These are phyloP conservation scores for Ogataea nitratoaversa DNA, from an alignment of 805 yeast species.

Conservation along the genomic window DNA sequence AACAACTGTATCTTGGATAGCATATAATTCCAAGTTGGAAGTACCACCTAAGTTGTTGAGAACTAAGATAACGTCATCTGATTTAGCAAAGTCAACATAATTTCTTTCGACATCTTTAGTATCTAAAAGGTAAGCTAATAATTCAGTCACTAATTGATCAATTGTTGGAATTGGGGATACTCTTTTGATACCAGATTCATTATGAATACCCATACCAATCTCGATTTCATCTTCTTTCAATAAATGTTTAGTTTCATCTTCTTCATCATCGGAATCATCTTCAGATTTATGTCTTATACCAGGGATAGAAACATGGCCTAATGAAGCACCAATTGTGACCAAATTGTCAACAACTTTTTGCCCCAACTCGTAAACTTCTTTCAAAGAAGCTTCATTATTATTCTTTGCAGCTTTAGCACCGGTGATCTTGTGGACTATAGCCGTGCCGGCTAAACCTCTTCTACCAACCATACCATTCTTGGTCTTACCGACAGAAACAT, in stretches of 20 bases:
- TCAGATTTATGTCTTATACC: slow-evolving; percentile 54
- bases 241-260: slow-evolving; percentile 35
- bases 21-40: slow-evolving; percentile 71
- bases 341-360: slow-evolving; percentile 54
- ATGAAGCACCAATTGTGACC: slow-evolving; percentile 85
- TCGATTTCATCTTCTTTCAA: slow-evolving; percentile 68
- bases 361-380: slow-evolving; percentile 56
- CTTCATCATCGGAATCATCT: slow-evolving; percentile 25
- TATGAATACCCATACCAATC: slow-evolving; percentile 93
- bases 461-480: slow-evolving; percentile 92
- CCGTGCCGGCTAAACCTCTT: slow-evolving; percentile 91
- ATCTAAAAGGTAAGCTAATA: slow-evolving; percentile 61
- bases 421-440: slow-evolving; percentile 76
- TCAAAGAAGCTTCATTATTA: slow-evolving; percentile 37
- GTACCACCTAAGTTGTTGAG: slow-evolving; percentile 90
- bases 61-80: slow-evolving; percentile 63
- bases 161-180: slow-evolving; percentile 66
- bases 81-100: slow-evolving; percentile 61
- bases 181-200: slow-evolving; percentile 80
- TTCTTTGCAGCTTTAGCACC: slow-evolving; percentile 53
- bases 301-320: slow-evolving; percentile 88
- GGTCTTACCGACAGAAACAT: slow-evolving; percentile 87
- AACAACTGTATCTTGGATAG: slow-evolving; percentile 60
- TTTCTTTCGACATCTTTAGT: slow-evolving; percentile 70
- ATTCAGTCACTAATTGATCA: slow-evolving; percentile 50